Evolutionary conservation across 192 early-diverging fungal genomes (phyloP).

Genomic region (Chytriomyces confervae): DNA sequence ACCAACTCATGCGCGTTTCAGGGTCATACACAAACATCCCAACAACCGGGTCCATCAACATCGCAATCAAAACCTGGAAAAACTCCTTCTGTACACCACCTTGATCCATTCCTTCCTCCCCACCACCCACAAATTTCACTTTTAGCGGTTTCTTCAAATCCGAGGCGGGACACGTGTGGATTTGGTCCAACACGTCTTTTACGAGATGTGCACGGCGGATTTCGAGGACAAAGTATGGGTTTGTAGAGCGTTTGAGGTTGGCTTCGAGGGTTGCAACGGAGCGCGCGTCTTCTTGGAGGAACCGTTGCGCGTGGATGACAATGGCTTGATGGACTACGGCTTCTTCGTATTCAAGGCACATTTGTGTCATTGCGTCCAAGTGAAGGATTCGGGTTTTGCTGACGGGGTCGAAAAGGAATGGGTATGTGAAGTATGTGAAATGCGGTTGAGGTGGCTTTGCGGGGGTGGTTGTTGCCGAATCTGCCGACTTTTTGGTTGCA

Average conservation of each 20-base stretch:
- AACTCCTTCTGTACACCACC: conserved; percentile 98
- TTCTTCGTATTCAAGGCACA: conserved; percentile 80
- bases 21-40: conserved; percentile 76
- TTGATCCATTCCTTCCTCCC: conserved; percentile 93
- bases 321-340: conserved; percentile 82
- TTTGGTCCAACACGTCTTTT: conserved; percentile 77
- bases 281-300: conserved; percentile 61
- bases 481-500: background rate
- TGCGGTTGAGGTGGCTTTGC: conserved; percentile 37
- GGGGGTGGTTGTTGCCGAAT: conserved; percentile 15
- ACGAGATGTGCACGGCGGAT: conserved; percentile 73
- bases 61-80: conserved; percentile 78
- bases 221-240: conserved; percentile 83
- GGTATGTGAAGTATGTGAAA: conserved; percentile 75
- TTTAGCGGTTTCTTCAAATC: conserved; percentile 84
- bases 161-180: conserved; percentile 53
- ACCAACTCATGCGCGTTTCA: conserved; percentile 78
- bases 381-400: conserved; percentile 74
- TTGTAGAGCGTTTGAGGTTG: conserved; percentile 62
- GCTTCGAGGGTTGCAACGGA: conserved; percentile 55
- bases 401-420: conserved; percentile 71
- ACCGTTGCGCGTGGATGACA: conserved; percentile 73
- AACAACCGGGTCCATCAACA: conserved; percentile 73
- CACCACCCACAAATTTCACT: conserved; percentile 83
- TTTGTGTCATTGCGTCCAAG: conserved; percentile 78